phyloP scores from a whole-genome alignment of 106 monocot genomes.

The Acorus gramineus region DNA sequence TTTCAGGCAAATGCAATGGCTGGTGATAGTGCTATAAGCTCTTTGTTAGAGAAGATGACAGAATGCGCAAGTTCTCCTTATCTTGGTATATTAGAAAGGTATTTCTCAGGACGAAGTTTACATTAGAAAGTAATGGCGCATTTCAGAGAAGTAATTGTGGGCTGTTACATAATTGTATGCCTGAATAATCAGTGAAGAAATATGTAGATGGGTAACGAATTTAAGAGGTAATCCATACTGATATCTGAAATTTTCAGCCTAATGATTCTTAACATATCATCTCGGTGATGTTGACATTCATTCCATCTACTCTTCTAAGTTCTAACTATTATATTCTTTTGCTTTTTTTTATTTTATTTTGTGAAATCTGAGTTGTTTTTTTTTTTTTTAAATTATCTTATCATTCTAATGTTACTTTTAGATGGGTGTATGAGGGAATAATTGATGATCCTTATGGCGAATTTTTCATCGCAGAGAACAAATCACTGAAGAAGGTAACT shows the following conservation, averaged over 20 bases:
- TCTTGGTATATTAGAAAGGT: conserved; percentile 90
- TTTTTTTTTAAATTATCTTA: not conserved
- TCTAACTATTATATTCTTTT: no score
- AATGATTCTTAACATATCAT: no score
- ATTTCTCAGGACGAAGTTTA: not conserved
- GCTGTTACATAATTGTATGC: no score
- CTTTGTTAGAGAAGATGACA: conserved; percentile 88
- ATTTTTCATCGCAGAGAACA: conserved; percentile 99
- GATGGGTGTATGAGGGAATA: conserved; percentile 97
- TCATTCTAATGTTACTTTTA: conserved; percentile 10
- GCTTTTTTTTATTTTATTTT: not conserved
- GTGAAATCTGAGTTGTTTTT: not conserved
- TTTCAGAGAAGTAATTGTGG: no score
- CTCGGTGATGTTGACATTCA: no score
- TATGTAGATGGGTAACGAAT: no score
- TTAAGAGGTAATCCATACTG: no score
- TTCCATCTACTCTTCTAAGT: no score
- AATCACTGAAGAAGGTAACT: conserved; percentile 79
- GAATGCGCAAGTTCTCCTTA: conserved; percentile 86
- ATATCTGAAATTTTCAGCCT: no score
- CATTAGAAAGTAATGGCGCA: no score
- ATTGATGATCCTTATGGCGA: conserved; percentile 98
- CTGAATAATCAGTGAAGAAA: no score
- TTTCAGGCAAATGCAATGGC: conserved; percentile 90
- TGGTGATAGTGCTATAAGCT: conserved; percentile 78